A percentile compares a stretch with the other conserved stretches of the same genome.
These are phyloP conservation scores for Trichoderma asperellum DNA, from an alignment of 2,329 filamentous ascomycete genomes.

Conservation along the genomic window DNA sequence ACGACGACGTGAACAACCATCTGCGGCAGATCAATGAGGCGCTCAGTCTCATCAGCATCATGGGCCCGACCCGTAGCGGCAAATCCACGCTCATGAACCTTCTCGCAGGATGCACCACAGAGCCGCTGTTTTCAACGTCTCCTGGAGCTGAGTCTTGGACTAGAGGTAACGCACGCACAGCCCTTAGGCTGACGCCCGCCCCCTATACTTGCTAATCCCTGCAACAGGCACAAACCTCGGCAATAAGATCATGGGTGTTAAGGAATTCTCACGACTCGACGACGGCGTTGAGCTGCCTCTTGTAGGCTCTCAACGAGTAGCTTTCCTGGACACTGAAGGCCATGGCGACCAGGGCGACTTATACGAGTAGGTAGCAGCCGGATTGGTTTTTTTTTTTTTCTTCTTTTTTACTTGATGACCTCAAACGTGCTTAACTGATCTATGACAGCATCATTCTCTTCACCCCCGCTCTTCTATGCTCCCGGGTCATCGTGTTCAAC, in stretches of 20 bases:
- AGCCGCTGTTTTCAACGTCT: constrained; percentile 19
- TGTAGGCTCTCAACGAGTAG: neutral
- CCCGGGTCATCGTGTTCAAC: constrained; percentile 24
- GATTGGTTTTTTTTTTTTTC: neutral
- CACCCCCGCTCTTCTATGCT: constrained; percentile 23
- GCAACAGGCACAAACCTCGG: constrained; percentile 20
- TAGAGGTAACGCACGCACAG: constrained; percentile 10
- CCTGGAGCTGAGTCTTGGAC: constrained; percentile 23
- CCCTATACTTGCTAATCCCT: constrained; percentile 10
- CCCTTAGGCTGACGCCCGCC: neutral
- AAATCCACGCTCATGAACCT: constrained; percentile 25
- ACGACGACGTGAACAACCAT: constrained; percentile 20
- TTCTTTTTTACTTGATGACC: neutral
- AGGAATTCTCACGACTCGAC: constrained; percentile 21
- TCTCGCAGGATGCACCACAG: constrained; percentile 17
- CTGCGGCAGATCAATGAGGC: constrained; percentile 24
- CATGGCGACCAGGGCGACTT: constrained; percentile 26
- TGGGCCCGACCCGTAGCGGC: constrained; percentile 24
- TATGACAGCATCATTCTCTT: constrained; percentile 17
- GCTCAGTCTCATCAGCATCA: constrained; percentile 26
- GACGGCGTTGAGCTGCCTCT: constrained; percentile 17
- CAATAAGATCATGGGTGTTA: constrained; percentile 23
- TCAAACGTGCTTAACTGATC: neutral
- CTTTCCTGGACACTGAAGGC: constrained; percentile 24
- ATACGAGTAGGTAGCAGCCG: constrained; percentile 17